A percentile compares a stretch with the other conserved stretches of the same genome.
Conservation (phyloP, 108 stramenopile genomes). For the Skeletonema costatum region DNA sequence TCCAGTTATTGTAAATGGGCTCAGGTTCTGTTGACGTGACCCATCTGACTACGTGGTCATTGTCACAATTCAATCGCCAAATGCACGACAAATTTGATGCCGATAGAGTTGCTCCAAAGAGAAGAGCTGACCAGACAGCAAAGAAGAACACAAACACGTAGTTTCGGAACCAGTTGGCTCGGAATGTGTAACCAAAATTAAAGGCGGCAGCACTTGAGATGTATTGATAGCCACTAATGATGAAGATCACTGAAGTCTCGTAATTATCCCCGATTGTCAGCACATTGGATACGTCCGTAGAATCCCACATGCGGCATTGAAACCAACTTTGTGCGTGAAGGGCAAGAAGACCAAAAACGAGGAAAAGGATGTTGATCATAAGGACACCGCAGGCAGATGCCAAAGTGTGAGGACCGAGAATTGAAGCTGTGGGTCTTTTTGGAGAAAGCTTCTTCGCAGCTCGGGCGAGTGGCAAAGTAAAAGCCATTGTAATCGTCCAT, state of each 20-base stretch:
- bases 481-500: constrained; percentile 64
- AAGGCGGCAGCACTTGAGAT: constrained; percentile 58
- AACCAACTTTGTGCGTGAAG: constrained; percentile 65
- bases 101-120: constrained; percentile 29
- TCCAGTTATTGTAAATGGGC: constrained; percentile 53
- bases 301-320: constrained; percentile 65
- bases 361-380: constrained; percentile 56
- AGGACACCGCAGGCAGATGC: constrained; percentile 53
- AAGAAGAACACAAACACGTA: constrained; percentile 53
- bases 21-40: constrained; percentile 18
- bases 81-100: constrained; percentile 55
- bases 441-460: constrained; percentile 52
- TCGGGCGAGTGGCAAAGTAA: constrained; percentile 54
- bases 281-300: constrained; percentile 47
- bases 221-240: constrained; percentile 67
- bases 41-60: constrained; percentile 49
- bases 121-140: constrained; percentile 28
- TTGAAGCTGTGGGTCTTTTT: constrained; percentile 67
- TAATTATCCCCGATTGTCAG: constrained; percentile 55
- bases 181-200: constrained; percentile 60
- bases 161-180: constrained; percentile 49
- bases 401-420: constrained; percentile 64
- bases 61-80: constrained; percentile 65
- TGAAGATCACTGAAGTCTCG: constrained; percentile 53
- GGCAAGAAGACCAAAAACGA: constrained; percentile 42